Percentiles rank a stretch among this genome's conserved stretches.
These are phyloP conservation scores for Persicaria maculosa DNA, from an alignment of 148 eudicot genomes.

Conservation along the genomic window DNA sequence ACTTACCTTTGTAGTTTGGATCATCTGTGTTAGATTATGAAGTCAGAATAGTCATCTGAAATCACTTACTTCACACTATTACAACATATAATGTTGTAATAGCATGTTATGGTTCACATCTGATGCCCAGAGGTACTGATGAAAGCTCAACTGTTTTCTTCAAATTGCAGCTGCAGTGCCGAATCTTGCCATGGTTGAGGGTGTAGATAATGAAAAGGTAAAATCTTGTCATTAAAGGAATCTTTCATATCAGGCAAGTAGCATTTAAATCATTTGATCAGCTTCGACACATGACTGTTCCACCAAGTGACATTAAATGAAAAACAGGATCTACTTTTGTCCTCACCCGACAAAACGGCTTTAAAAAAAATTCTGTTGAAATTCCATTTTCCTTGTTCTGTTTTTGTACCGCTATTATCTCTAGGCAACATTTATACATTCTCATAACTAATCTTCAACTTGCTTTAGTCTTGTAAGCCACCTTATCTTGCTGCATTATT, in stretches of 20 bases:
- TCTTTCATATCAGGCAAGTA: background rate
- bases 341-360: no score
- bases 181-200: slow-evolving; percentile 76
- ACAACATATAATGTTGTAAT: no score
- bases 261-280: background rate
- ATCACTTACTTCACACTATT: no score
- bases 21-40: no score
- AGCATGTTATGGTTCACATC: background rate
- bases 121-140: slow-evolving; percentile 1
- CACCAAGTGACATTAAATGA: background rate
- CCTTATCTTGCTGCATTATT: background rate
- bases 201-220: slow-evolving; percentile 90
- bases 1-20: no score
- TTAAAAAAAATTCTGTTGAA: background rate
- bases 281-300: background rate
- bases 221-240: background rate
- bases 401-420: background rate
- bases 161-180: slow-evolving; percentile 81
- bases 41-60: no score
- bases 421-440: background rate
- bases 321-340: no score
- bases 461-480: background rate
- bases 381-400: background rate
- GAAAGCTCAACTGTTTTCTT: slow-evolving; percentile 6
- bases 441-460: background rate